Base-by-base conservation (phyloP, 768 basidiomycete genomes). In the Rubroboletus satanas region DNA sequence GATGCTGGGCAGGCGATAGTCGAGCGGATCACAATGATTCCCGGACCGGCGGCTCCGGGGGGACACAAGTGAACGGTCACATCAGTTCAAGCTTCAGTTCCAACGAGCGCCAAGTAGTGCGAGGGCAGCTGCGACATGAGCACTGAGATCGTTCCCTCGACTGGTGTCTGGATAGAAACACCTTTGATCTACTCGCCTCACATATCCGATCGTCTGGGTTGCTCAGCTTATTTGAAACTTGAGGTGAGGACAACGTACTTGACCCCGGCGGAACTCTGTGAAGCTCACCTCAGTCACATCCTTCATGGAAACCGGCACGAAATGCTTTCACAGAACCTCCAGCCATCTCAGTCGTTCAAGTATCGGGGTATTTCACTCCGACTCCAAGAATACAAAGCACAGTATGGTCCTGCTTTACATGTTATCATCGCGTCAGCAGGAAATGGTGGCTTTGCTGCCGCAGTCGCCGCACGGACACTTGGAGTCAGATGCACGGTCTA, bases 371-470 rank as follows among this genome's bases (percentile, higher is more conserved):
- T 90, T 33, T 85, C 86, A 18, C 75, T 77, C 55, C 85, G 87
- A 59, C 74, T 81, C 3, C 78, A 81, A 60, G 73, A 75, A 31
- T 79, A 79, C 18, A 75, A 77, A 50, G 72, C 76, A 54, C 70
- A 65, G 18, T 74, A 80, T 49, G 88, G 89, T 0, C 65, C 76
- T 12, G 64, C 67, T 29, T 74, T 83, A 6, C 89, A 88, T 66
- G 72, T 84, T 41, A 73, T 90, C 41, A 81, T 84, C 48, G 87
- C 89, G 0, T 91, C 89, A 0, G 80, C 85, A 5, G 89, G 89
- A n/a, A 90, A 91, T 63, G 90, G 87, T n/a, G 88, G 83, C 1
- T 72, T 89, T 14, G 89, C 87, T 12, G 79, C 81, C 0, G 88
- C 88, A 15, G 79, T 80, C 57, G 84, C 83, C 21, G 81, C 88